Conservation (phyloP, 176 grass and related monocot species). For the Neostapfia colusana region DNA sequence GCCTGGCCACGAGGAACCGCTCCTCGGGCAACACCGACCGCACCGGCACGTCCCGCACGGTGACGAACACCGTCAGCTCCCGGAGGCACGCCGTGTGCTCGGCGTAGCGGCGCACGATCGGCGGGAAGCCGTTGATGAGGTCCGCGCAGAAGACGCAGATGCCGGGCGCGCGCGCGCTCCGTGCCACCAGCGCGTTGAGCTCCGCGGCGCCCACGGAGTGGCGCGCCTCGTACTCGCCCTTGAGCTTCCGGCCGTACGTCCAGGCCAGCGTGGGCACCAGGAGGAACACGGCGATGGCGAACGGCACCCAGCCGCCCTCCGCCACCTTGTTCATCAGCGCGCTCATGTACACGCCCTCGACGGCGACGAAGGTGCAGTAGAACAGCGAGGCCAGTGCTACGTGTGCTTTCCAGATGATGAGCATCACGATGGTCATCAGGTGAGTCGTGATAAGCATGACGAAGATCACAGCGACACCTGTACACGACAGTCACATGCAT, state of each 20-base stretch:
- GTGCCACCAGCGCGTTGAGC: conserved; percentile 13
- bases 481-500: background rate
- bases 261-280: conserved; percentile 50
- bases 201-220: conserved; percentile 23
- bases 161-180: conserved; percentile 19
- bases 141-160: conserved; percentile 56
- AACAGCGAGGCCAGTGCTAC: background rate
- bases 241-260: conserved; percentile 59
- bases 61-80: conserved; percentile 50
- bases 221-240: conserved; percentile 45
- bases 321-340: conserved; percentile 54
- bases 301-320: conserved; percentile 64
- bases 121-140: conserved; percentile 50
- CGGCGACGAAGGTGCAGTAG: conserved; percentile 10
- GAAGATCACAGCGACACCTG: conserved; percentile 58
- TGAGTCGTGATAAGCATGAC: conserved; percentile 62
- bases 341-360: conserved; percentile 55
- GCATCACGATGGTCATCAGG: conserved; percentile 55
- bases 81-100: conserved; percentile 44
- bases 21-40: conserved; percentile 40
- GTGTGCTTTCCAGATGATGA: conserved; percentile 46
- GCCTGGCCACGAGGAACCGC: conserved; percentile 33
- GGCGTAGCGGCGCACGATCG: conserved; percentile 54
- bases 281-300: conserved; percentile 54
- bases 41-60: conserved; percentile 41